Evolutionary conservation across 2,329 filamentous ascomycete species (phyloP), one percentile per base, ranked within the genome.

Genomic region (Cercospora canescens): DNA sequence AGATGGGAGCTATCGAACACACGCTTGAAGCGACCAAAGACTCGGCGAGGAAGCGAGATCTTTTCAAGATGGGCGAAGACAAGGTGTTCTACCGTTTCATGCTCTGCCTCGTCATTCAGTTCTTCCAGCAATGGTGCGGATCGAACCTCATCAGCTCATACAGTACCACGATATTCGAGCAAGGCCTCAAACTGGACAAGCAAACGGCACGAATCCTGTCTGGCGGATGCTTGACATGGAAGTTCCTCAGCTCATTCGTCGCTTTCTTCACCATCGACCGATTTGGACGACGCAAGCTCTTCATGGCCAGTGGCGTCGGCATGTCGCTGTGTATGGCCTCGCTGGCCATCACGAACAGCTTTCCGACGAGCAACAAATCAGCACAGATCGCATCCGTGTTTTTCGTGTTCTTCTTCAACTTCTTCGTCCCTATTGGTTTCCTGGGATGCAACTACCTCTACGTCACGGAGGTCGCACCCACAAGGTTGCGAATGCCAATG

Each of bases 361-460:
- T 82, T 71, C 79, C 81, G 12, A 77, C 75, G 34, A 74, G 76
- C 14, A 84, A 85, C 75, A 78, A 77, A 2, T 66, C 78, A 1
- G 81, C 85, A 2, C 81, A 84, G 66, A 82, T 87, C 48, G 82
- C 81, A 0, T 84, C 84, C 0, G 84, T 83, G 0, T 81, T 85
- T 67, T 87, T 87, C 75, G 81, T 88, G 57, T 88, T 86, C 75
- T 75, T 86, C 55, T 89, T 86, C 79, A 86, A 87, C 76, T 85
- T 84, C 70, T 88, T 88, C 76, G 84, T 87, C 52, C 85, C 84
- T 0, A 84, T 87, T 64, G 86, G 85, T 0, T 87, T 87, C 77
- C 79, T 87, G 0, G 86, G 86, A 1, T 82, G 85, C 34, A 87
- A 86, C 70, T 88, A 87, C 77, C 78, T 88, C 21, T 88, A 88